Evolutionary conservation across 2,329 filamentous ascomycete genomes (phyloP).

Genomic region (Amylocarpus encephaloides): DNA sequence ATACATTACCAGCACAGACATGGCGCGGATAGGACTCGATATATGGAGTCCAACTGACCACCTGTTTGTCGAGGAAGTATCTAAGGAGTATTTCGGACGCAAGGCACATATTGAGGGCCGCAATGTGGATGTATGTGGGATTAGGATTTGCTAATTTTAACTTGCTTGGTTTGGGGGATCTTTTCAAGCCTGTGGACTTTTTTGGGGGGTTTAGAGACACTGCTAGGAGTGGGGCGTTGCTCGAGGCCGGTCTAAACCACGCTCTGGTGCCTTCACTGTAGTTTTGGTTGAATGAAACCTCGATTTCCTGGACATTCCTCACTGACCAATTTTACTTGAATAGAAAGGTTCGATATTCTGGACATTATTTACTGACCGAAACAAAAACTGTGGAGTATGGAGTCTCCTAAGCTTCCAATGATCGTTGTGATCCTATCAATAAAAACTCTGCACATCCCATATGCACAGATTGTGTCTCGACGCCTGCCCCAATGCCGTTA

Average conservation of each 20-base stretch:
- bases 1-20: slow-evolving; percentile 55
- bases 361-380: too few species aligned
- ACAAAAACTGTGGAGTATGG: not conserved
- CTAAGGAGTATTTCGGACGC: slow-evolving; percentile 59
- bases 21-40: slow-evolving; percentile 70
- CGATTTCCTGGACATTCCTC: too few species aligned
- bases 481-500: not conserved
- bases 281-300: too few species aligned
- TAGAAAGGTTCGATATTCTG: too few species aligned
- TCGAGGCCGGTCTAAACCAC: too few species aligned
- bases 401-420: not conserved
- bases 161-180: not conserved
- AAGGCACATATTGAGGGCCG: slow-evolving; percentile 58
- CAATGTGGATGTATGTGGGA: slow-evolving; percentile 67
- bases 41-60: slow-evolving; percentile 67
- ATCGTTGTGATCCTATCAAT: not conserved
- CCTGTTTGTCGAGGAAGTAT: slow-evolving; percentile 59
- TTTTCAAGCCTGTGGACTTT: too few species aligned
- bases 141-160: slow-evolving; percentile 54
- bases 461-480: not conserved
- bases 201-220: not conserved
- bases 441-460: not conserved
- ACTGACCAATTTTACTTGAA: too few species aligned
- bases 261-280: too few species aligned
- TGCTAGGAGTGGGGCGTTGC: not conserved